A percentile compares a stretch with the other conserved stretches of the same genome.
Conservation (phyloP, 495 filamentous ascomycete species). For the Amorphotheca resinae region DNA sequence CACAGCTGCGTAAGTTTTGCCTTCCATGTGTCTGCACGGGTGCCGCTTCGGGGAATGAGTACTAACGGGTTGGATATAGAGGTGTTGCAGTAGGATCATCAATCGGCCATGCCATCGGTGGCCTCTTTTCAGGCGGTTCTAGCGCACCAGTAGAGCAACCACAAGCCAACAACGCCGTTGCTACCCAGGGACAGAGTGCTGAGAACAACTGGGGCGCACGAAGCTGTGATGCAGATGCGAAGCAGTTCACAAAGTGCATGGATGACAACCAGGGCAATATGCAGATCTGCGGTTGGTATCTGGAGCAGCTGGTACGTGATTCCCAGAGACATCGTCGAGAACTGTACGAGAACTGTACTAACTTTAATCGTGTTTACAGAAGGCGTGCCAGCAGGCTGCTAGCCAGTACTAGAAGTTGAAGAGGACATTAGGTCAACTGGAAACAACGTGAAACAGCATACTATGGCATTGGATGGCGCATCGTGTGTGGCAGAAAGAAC, state of each 20-base stretch:
- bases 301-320: constrained; percentile 66
- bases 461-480: not conserved
- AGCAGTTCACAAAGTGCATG: constrained; percentile 86
- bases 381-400: constrained; percentile 87
- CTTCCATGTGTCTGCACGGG: not conserved
- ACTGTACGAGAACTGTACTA: constrained; percentile 10
- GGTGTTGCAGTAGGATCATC: constrained; percentile 92
- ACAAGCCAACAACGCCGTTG: constrained; percentile 25
- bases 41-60: not conserved
- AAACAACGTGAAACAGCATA: not conserved
- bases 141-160: constrained; percentile 43
- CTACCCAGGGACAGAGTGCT: constrained; percentile 27
- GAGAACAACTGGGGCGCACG: constrained; percentile 25
- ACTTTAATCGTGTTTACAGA: constrained; percentile 33
- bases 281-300: constrained; percentile 94
- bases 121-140: constrained; percentile 62
- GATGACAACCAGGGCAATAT: constrained; percentile 87
- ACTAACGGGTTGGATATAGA: constrained; percentile 31
- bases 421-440: not conserved
- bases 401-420: constrained; percentile 60
- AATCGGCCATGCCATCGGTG: constrained; percentile 88
- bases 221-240: constrained; percentile 68
- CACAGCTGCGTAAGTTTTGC: constrained; percentile 59
- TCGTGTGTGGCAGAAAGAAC: constrained; percentile 8
- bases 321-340: too few species aligned